Base-by-base conservation (phyloP, 2,329 filamentous ascomycete species). In the Penicillium crustosum region DNA sequence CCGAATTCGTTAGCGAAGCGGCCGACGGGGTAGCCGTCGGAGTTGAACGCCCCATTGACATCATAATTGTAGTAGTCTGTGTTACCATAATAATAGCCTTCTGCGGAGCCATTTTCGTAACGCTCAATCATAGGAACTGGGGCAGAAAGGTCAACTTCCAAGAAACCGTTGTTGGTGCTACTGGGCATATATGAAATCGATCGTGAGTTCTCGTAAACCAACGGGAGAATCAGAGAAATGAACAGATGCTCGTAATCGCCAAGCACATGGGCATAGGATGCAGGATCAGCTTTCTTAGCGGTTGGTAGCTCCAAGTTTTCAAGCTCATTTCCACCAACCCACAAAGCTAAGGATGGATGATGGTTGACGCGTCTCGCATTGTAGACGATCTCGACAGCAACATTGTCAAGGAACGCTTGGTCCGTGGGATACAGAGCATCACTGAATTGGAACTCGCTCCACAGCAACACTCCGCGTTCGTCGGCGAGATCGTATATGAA, bases 1-100 rank as follows among this genome's bases (percentile, higher is more conserved):
- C 85, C 85, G 59, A 87, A 88, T 68, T 88, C 85, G 61, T 86
- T 85, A 2, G 82, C 81, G 63, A 87, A 87, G 9, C 85, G 78
- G 2, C 83, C 84, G 0, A 86, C 73, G 0, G 84, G 84, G 60
- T 86, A 86, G 0, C 72, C 75, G 1, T 75, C 77, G n/a, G 77
- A 73, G 66, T 87, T 78, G 69, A 86, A 86, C 0, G 84, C 79
- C 17, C 78, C 70, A 0, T 65, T 67, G 13, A 79, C 78, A 58
- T 83, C 70, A 65, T 87, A 87, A 61, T 86, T 81, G 71, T 88
- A 87, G 66, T 82, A 78, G 61, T 86, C 82, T 6, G 83, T 86
- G 57, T 87, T 82, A 6, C 83, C 83, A 64, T 87, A 87, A 31
- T 86, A 80, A 5, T 74, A 73, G 0, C 83, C 83, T 21, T 25